Conservation (phyloP, 2,329 filamentous ascomycete genomes). For the Trichoderma sp. region DNA sequence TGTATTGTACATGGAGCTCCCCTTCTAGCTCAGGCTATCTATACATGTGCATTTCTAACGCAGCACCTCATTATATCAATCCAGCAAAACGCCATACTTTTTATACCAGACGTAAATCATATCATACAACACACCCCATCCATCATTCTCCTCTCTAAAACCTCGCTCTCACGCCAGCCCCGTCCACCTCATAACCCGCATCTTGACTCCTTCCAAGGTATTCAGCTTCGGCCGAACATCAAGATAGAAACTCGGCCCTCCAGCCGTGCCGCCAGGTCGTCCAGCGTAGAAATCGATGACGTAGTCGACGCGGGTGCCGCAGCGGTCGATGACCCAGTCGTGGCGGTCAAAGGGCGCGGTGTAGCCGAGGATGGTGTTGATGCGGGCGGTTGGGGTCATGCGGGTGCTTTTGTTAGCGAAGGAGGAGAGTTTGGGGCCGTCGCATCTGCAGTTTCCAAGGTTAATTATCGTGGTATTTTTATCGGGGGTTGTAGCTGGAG, state of each 20-base stretch:
- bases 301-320: conserved; percentile 82
- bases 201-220: conserved; percentile 64
- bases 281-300: conserved; percentile 98
- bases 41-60: not conserved
- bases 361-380: conserved; percentile 86
- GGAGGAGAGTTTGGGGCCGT: conserved; percentile 76
- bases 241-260: conserved; percentile 59
- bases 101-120: not conserved
- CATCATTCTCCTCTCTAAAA: not conserved
- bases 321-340: conserved; percentile 95
- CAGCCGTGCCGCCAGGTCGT: conserved; percentile 37
- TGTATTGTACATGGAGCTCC: not conserved
- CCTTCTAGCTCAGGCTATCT: not conserved
- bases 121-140: not conserved
- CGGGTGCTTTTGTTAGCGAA: conserved; percentile 70
- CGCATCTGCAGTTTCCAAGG: conserved; percentile 42
- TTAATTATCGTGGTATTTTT: not conserved
- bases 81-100: conserved; percentile 1
- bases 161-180: conserved; percentile 42
- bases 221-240: conserved; percentile 68
- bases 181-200: conserved; percentile 53
- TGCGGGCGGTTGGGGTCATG: conserved; percentile 77
- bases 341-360: conserved; percentile 90
- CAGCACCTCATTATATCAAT: not conserved
- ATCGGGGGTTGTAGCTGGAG: not conserved